Evolutionary conservation across 768 basidiomycete genomes (phyloP).

Genomic region (Cystoderma amianthinum): DNA sequence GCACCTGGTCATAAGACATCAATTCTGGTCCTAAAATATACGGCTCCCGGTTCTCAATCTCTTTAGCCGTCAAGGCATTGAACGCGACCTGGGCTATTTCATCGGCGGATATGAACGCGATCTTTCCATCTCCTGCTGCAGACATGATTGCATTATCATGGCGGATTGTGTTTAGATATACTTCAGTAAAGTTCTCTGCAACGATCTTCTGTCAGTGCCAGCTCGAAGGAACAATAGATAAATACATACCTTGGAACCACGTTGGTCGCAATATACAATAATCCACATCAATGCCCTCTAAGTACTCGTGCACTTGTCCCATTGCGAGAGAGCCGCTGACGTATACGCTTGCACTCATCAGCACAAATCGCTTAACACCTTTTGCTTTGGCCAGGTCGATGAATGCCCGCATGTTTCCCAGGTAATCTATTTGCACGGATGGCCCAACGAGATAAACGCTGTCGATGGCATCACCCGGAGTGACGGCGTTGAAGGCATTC

Average conservation of each 20-base stretch:
- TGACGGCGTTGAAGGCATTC: too few relatives aligned
- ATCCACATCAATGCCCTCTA: constrained; percentile 21
- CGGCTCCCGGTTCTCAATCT: constrained; percentile 15
- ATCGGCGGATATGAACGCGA: constrained; percentile 21
- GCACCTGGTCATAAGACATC: constrained; percentile 21
- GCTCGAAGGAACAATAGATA: constrained; percentile 22
- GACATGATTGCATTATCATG: constrained; percentile 17
- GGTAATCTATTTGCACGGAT: not conserved
- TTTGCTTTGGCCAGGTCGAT: constrained; percentile 22
- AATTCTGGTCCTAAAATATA: constrained; percentile 25
- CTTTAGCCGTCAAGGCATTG: constrained; percentile 17
- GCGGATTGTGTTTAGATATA: constrained; percentile 13
- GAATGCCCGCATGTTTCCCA: constrained; percentile 12
- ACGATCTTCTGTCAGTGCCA: constrained; percentile 4
- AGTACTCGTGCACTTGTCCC: constrained; percentile 27
- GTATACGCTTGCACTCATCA: constrained; percentile 18
- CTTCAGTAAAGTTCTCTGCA: constrained; percentile 21
- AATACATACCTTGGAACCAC: constrained; percentile 21
- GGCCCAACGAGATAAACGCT: constrained; percentile 25
- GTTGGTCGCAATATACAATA: constrained; percentile 27
- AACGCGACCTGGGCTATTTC: constrained; percentile 25
- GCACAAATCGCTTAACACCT: constrained; percentile 25
- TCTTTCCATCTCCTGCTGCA: constrained; percentile 16
- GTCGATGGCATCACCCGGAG: constrained; percentile 13
- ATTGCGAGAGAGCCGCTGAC: constrained; percentile 13